Evolutionary conservation across 2,329 filamentous ascomycete species (phyloP).

Genomic region (Aspergillus hortae): DNA sequence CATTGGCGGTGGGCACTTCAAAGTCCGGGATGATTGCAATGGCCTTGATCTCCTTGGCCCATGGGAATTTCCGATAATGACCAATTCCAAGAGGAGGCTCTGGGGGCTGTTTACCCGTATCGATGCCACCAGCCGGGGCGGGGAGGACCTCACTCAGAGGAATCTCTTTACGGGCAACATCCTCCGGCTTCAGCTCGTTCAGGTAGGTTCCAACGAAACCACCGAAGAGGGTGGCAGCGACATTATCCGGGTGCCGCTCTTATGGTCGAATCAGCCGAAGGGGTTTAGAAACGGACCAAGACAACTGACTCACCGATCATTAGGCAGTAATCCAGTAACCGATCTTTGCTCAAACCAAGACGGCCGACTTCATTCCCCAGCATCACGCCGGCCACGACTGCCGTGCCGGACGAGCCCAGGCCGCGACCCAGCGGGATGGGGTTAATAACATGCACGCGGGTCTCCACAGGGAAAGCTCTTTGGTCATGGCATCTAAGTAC

Average conservation of each 20-base stretch:
- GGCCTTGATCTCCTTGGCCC: conserved; percentile 93
- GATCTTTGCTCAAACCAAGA: conserved; percentile 70
- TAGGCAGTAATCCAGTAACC: conserved; percentile 90
- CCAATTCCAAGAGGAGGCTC: conserved; percentile 89
- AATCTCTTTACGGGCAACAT: conserved; percentile 87
- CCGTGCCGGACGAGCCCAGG: conserved; percentile 90
- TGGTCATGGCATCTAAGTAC: conserved; percentile 89
- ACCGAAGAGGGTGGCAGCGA: conserved; percentile 90
- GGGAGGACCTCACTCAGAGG: conserved; percentile 91
- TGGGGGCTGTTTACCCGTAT: conserved; percentile 82
- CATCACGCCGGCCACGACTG: conserved; percentile 92
- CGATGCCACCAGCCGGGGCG: conserved; percentile 81
- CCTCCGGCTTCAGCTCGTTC: conserved; percentile 84
- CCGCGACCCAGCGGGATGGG: conserved; percentile 90
- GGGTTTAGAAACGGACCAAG: not conserved
- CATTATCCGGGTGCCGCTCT: conserved; percentile 86
- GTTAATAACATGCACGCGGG: conserved; percentile 91
- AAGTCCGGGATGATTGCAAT: conserved; percentile 96
- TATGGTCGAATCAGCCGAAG: conserved; percentile 11
- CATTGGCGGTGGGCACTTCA: conserved; percentile 89
- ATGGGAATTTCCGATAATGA: conserved; percentile 92
- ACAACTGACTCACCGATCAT: conserved; percentile 72
- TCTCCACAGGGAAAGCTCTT: conserved; percentile 77
- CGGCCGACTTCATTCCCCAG: conserved; percentile 85
- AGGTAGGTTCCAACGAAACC: conserved; percentile 97